A percentile compares a stretch with the other conserved stretches of the same genome.
phyloP scores from a whole-genome alignment of 2,329 filamentous ascomycete genomes.

The Oidium heveae region DNA sequence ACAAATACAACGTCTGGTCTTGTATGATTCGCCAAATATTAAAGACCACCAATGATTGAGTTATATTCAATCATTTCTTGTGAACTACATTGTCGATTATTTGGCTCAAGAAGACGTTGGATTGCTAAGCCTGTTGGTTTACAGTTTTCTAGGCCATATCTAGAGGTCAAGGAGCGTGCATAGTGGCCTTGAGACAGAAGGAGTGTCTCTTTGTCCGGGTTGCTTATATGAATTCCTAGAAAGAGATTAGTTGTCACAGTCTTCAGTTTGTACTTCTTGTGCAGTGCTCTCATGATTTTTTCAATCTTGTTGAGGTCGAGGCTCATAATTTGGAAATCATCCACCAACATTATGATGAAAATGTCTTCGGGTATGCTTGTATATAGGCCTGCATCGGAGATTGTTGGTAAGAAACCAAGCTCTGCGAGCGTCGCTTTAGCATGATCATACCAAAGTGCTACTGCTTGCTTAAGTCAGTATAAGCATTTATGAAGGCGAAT shows the following conservation, averaged over 20 bases:
- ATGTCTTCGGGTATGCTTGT: neutral
- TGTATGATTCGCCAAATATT: neutral
- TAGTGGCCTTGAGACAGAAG: neutral
- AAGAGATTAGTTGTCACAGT: neutral
- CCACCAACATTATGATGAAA: neutral
- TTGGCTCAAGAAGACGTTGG: neutral
- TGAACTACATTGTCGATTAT: neutral
- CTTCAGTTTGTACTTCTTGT: neutral
- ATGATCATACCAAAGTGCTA: no score
- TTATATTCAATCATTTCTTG: no score
- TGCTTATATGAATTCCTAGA: neutral
- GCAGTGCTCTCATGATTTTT: neutral
- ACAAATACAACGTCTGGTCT: neutral
- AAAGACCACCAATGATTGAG: neutral
- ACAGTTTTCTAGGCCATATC: neutral
- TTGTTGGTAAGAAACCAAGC: neutral
- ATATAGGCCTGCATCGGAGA: neutral
- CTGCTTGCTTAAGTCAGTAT: no score
- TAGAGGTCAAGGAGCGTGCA: neutral
- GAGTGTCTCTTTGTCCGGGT: neutral
- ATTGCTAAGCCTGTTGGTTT: neutral
- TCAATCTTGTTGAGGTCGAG: neutral
- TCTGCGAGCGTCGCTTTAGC: neutral
- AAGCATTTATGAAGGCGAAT: no score
- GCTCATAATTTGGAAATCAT: neutral